Conservation (phyloP, 176 grass and related monocot genomes). For the Bonia amplexicaulis region DNA sequence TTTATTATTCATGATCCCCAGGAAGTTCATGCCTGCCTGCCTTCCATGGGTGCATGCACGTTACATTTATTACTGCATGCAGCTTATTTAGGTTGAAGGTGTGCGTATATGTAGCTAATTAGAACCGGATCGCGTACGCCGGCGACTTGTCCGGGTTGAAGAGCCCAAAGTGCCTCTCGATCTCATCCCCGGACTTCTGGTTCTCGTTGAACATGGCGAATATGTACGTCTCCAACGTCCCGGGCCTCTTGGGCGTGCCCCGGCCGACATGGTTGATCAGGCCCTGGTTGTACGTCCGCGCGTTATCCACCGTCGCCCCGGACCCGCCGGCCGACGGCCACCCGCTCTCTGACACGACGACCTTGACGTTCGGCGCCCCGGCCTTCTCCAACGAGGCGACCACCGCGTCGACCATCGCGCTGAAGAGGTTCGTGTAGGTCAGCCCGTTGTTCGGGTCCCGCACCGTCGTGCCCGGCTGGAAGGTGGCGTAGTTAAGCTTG, state of each 20-base stretch:
- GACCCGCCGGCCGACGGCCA: conserved; percentile 65
- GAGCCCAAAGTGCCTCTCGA: conserved; percentile 43
- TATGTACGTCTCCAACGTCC: conserved; percentile 37
- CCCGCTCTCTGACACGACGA: conserved; percentile 58
- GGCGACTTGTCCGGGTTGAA: conserved; percentile 25
- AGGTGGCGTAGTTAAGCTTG: conserved; percentile 34
- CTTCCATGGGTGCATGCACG: not conserved
- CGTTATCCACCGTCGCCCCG: conserved; percentile 34
- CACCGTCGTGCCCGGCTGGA: conserved; percentile 43
- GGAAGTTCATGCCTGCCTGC: not conserved
- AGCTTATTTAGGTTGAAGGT: not conserved
- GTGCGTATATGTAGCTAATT: not conserved
- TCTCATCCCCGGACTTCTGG: not conserved
- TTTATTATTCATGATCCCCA: not conserved
- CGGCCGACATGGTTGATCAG: conserved; percentile 32
- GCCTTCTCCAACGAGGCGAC: conserved; percentile 57
- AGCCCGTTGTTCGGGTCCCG: conserved; percentile 24
- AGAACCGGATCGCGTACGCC: conserved; percentile 30
- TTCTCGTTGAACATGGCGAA: conserved; percentile 65
- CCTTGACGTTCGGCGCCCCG: not conserved
- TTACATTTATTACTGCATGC: not conserved
- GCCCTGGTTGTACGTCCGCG: conserved; percentile 54
- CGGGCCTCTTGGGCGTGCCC: conserved; percentile 40
- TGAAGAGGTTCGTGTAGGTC: conserved; percentile 51
- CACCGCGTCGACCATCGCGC: conserved; percentile 52